A percentile compares a stretch with the other conserved stretches of the same genome.
Evolutionary conservation across 148 eudicot genomes (phyloP).

Genomic region (Vaccinium darrowii): DNA sequence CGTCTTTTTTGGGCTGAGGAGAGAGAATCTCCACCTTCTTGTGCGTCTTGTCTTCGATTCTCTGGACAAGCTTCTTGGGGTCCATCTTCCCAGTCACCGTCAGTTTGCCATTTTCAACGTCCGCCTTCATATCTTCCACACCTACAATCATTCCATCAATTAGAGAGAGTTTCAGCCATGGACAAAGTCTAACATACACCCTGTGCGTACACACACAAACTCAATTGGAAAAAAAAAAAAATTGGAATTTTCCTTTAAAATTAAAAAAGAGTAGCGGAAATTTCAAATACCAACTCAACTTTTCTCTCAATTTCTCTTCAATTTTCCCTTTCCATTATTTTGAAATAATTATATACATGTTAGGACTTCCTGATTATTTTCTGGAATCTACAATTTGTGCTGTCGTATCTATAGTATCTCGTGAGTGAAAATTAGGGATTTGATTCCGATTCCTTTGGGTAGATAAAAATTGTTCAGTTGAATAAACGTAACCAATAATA

Average conservation of each 20-base stretch:
- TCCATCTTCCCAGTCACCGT: slow-evolving; percentile 29
- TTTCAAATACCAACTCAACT: too few species aligned
- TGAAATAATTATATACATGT: neutral
- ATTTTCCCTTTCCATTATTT: too few species aligned
- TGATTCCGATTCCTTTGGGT: neutral
- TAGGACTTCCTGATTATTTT: neutral
- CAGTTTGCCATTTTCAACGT: slow-evolving; percentile 18
- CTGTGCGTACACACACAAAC: neutral
- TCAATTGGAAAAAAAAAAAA: neutral
- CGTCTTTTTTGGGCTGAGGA: slow-evolving; percentile 49
- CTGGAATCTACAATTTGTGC: neutral
- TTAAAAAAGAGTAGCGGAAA: too few species aligned
- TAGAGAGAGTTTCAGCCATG: neutral
- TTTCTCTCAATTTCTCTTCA: too few species aligned
- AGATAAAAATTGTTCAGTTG: too few species aligned
- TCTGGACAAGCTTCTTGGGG: slow-evolving; percentile 16
- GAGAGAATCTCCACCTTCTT: slow-evolving; percentile 57
- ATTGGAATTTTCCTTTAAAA: neutral
- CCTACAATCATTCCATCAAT: slow-evolving; percentile 8
- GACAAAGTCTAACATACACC: neutral
- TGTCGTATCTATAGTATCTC: neutral
- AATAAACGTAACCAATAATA: too few species aligned
- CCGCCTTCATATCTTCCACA: slow-evolving; percentile 25
- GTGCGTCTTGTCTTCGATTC: slow-evolving; percentile 39
- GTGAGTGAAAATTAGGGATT: neutral